Base-by-base conservation (phyloP, 345 rosid genomes). In the Arabis alpina region DNA sequence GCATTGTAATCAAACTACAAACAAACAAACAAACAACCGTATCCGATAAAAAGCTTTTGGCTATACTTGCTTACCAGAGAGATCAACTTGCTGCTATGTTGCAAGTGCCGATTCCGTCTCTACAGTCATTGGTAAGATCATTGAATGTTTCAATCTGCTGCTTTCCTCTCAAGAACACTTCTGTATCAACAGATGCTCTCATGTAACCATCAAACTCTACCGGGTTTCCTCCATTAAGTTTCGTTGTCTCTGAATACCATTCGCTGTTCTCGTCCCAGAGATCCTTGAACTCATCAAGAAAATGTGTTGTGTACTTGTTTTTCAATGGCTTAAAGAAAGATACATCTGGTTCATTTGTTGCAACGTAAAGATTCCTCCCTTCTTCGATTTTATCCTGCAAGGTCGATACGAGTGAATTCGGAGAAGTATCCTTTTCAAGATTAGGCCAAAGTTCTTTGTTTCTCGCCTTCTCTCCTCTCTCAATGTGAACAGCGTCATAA, bases 201-300 rank as follows among this genome's bases (percentile, higher is more conserved):
- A 91, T 91, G 80, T 93, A 93, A 34, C 96, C 96, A 28, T 93
- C 98, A 48, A 93, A 91, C 64, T 93, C 93, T 0, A 93, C 96
- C 1, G 92, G 92, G 61, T 78, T 80, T 2, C 90, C 97, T 40
- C 85, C 85, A 78, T 88, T 89, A 13, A 94, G 99, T 77, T 82
- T 86, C 9, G 77, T 81, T 9, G 95, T 94, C 66, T 94, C 96
- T 7, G 87, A 81, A 74, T 91, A 83, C 99, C 99, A 94, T 74
- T 91, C 93, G 9, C 95, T 89, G 62, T 71, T 87, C 77, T 82
- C 88, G 41, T 84, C 89, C 97, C 99, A 94, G 6, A 88, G 89
- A 54, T 89, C 95, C 76, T 80, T 87, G 68, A 85, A 91, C 73
- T 88, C 95, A 1, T 86, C 82, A 3, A 94, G 97, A 75, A 91